Evolutionary conservation across 768 basidiomycete genomes (phyloP), one percentile per base, ranked within the genome.

Genomic region (Termitomyces sp.): DNA sequence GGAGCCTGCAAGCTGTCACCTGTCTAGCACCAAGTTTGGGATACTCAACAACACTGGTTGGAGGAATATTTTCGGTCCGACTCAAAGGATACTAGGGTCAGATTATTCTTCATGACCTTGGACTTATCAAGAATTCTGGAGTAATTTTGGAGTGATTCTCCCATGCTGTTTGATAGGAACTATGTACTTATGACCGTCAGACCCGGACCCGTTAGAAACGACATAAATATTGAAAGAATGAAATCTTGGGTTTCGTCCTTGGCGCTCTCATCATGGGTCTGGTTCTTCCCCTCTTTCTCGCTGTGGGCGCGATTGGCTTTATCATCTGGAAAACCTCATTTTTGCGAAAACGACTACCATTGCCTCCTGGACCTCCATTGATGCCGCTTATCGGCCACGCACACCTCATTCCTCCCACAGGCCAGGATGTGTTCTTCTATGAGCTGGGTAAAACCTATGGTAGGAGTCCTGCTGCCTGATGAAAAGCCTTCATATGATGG

Each of bases 321-420:
- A 6, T 46, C 45, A 16, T 48, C 45, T 46, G 33, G 42, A 48
- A 24, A 28, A 42, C 2, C 18, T 9, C 24, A 42, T 24, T 33
- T 24, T 39, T 50, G 7, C 42, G 32, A 32, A 58, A 52, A 12
- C 49, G 39, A n/a, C 42, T 18, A 7, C 54, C 60, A 11, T 32
- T 49, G 28, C 48, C 28, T 18, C 48, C 48, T 49, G 48, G 48
- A 28, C 48, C 48, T 9, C 28, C 74, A 12, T 65, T 69, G 7
- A 71, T 77, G 42, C 73, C 75, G 0, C 33, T 78, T 48, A 67
- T 78, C 12, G 77, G 77, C 7, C 75, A 78, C 57, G 62, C 73
- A 8, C 70, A 74, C 2, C 56, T 70, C 5, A 71, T 78, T n/a
- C 77, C 76, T 20, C 35, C 68, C 0, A 56, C 60, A 12, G 63